phyloP scores from a whole-genome alignment of 2,329 filamentous ascomycete species.

The Botrytis aclada region DNA sequence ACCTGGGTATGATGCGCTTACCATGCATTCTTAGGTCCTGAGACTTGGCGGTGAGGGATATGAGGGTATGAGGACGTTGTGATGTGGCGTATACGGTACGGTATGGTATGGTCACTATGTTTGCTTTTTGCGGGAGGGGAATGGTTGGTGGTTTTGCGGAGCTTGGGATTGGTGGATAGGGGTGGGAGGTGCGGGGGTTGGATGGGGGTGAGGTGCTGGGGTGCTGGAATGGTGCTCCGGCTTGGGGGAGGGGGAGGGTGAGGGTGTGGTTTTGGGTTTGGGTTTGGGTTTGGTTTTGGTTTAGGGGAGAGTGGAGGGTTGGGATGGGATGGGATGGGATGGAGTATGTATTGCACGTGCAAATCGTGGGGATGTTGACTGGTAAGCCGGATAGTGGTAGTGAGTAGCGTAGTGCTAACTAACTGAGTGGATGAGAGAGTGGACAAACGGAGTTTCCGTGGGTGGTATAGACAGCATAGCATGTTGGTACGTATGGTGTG shows the following conservation, averaged over 20 bases:
- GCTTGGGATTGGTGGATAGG: not conserved
- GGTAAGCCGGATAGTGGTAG: not conserved
- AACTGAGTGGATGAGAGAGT: too few species aligned
- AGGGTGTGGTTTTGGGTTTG: too few species aligned
- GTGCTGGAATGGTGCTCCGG: not conserved
- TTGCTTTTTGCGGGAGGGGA: not conserved
- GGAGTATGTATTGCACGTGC: not conserved
- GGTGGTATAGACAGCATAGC: not conserved
- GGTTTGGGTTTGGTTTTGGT: too few species aligned
- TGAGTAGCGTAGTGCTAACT: not conserved
- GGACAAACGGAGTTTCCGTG: not conserved
- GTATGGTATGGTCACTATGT: rapidly evolving
- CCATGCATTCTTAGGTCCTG: not conserved
- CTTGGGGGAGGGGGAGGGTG: too few species aligned
- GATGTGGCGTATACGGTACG: not conserved
- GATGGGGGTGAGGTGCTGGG: not conserved
- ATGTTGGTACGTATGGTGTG: not conserved
- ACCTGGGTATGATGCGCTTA: not conserved
- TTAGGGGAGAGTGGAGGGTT: not conserved
- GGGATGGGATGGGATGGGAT: not conserved
- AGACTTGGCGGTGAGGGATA: not conserved
- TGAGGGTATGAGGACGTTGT: not conserved
- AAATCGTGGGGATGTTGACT: not conserved
- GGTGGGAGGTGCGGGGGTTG: not conserved
- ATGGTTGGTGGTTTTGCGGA: not conserved